Evolutionary conservation across 345 rosid genomes (phyloP).

Genomic region (Hypericum androsaemum): DNA sequence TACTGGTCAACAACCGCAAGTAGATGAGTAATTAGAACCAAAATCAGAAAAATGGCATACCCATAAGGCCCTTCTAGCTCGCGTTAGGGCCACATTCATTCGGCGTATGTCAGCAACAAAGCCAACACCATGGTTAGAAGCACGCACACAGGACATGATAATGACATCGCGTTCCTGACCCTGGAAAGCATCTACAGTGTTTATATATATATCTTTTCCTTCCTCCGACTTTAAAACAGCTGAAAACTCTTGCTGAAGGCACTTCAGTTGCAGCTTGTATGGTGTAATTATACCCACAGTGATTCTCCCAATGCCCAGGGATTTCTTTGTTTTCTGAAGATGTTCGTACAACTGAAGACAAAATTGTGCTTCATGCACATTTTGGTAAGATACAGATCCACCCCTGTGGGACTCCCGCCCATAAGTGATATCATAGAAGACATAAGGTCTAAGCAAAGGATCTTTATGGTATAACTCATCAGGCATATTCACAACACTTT

Average conservation of each 20-base stretch:
- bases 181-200: slow-evolving; percentile 98
- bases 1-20: not conserved
- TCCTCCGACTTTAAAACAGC: slow-evolving; percentile 73
- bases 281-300: slow-evolving; percentile 94
- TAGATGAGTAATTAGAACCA: not conserved
- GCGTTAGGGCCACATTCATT: slow-evolving; percentile 99
- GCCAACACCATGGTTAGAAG: slow-evolving; percentile 90
- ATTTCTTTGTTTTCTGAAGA: slow-evolving; percentile 70
- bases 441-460: slow-evolving; percentile 75
- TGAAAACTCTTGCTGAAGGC: slow-evolving; percentile 82
- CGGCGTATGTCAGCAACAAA: slow-evolving; percentile 94
- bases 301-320: slow-evolving; percentile 55
- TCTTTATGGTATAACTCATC: slow-evolving; percentile 86
- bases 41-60: slow-evolving; percentile 30
- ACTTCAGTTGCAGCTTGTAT: slow-evolving; percentile 91
- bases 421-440: slow-evolving; percentile 77
- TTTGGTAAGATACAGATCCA: slow-evolving; percentile 94
- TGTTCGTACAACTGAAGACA: slow-evolving; percentile 85
- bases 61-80: slow-evolving; percentile 95
- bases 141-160: slow-evolving; percentile 99
- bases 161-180: slow-evolving; percentile 99
- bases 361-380: slow-evolving; percentile 82
- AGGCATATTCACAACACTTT: slow-evolving; percentile 61
- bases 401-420: slow-evolving; percentile 97
- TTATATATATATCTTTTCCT: slow-evolving; percentile 86